A percentile compares a stretch with the other conserved stretches of the same genome.
Evolutionary conservation across 1,139 yeast genomes (phyloP).

Genomic region (Nakaseomyces uthaithaninus): DNA sequence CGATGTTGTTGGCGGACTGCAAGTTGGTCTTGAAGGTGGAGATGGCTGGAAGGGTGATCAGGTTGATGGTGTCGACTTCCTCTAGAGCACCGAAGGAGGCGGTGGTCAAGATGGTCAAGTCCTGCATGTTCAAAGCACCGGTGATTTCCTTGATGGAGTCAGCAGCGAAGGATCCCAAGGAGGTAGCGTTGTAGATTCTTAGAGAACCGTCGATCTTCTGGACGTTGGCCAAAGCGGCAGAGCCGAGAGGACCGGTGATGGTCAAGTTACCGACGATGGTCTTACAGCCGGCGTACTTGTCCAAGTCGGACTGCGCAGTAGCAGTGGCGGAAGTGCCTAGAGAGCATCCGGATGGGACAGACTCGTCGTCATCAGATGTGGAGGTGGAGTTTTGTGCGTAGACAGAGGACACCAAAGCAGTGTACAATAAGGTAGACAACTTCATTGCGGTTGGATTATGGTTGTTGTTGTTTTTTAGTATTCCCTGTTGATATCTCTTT

Average conservation of each 20-base stretch:
- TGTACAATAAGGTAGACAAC: background rate
- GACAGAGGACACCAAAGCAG: constrained; percentile 14
- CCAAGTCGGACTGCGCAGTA: constrained; percentile 73
- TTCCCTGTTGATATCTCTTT: background rate
- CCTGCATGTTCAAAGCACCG: constrained; percentile 55
- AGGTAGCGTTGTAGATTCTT: constrained; percentile 54
- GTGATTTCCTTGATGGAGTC: constrained; percentile 69
- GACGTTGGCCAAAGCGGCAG: constrained; percentile 52
- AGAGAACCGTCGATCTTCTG: constrained; percentile 73
- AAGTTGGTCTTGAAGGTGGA: constrained; percentile 61
- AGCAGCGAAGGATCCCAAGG: constrained; percentile 59
- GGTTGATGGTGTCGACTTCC: constrained; percentile 72
- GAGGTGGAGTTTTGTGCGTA: constrained; percentile 29
- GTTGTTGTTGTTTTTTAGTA: constrained; percentile 1
- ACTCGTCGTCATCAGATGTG: constrained; percentile 9
- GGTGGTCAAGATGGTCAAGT: constrained; percentile 58
- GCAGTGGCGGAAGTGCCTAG: constrained; percentile 54
- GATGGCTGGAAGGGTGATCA: constrained; percentile 82
- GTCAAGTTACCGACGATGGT: constrained; percentile 76
- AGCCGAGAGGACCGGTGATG: constrained; percentile 54
- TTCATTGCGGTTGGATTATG: constrained; percentile 2
- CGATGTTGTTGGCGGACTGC: constrained; percentile 61
- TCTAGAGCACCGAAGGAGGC: constrained; percentile 73
- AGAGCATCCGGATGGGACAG: constrained; percentile 36
- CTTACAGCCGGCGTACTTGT: constrained; percentile 62